Evolutionary conservation across 495 filamentous ascomycete species (phyloP), one percentile per base, ranked within the genome.

Genomic region (Rusavskia elegans): DNA sequence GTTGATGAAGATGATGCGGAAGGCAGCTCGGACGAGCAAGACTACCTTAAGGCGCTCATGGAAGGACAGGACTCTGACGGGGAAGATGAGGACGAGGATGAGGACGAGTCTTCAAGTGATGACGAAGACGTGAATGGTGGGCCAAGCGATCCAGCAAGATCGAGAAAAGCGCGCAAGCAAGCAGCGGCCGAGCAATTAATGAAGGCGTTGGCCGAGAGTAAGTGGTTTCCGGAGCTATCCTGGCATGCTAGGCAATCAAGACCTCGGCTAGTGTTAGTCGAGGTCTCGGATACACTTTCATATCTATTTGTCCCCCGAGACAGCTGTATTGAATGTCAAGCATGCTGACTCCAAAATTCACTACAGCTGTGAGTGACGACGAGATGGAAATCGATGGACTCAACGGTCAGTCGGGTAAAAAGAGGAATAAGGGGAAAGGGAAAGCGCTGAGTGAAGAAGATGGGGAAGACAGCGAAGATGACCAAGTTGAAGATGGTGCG

Each of bases 131-230:
- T 76, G 61, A 92, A 93, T 57, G 89, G 84, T 42, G 87, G 89
- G 17, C 89, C 89, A 49, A 94, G 87, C 66, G 87, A 94, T 67
- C 87, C 85, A 53, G 69, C 81, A 61, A 94, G 89, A 75, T 80
- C 82, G 44, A 89, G 87, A 73, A 87, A 87, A 71, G 83, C 84
- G 48, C 78, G 75, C 58, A 79, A 79, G 48, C 79, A 79, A 51
- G 84, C 83, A 57, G 75, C 78, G 13, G 66, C 66, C 55, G 68
- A 64, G 57, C 50, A 68, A 53, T 55, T 75, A 29, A 57, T 64
- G 55, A 63, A 68, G 49, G 58, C 64, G 10, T 25, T 64, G 38
- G 52, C 50, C 14, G 51, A 57, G 17, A 38, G 49, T 5, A 55
- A 59, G 17, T 50, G 55, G 16, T 67, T 71, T 27, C 25, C 25